A percentile compares a stretch with the other conserved stretches of the same genome.
phyloP scores from a whole-genome alignment of 75 land plant genomes.

The Sequoia sempervirens region DNA sequence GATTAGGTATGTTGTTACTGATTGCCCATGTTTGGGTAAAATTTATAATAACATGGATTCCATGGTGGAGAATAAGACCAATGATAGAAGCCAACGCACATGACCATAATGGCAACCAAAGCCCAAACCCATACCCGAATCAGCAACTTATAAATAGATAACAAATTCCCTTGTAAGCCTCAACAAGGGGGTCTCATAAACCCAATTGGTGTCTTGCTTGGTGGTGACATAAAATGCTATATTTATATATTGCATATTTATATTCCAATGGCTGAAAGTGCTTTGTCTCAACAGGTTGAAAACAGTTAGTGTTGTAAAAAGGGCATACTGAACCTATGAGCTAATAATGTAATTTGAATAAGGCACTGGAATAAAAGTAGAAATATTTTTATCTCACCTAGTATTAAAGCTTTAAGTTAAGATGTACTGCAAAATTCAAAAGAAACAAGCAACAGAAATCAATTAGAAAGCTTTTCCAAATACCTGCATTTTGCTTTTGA shows the following conservation, averaged over 20 bases:
- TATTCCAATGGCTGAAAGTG: background rate
- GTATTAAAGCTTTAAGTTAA: background rate
- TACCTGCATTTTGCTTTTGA: constrained; percentile 36
- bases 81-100: no score
- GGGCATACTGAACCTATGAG: background rate
- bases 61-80: no score
- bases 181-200: no score
- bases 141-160: no score
- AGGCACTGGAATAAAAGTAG: background rate
- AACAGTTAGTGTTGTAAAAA: background rate
- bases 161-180: no score
- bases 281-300: background rate
- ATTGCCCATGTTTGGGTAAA: no score
- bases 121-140: no score
- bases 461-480: background rate
- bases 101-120: no score
- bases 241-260: background rate
- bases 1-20: no score
- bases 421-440: background rate
- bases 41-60: no score
- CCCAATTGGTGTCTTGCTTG: no score
- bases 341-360: background rate
- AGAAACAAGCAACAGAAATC: background rate
- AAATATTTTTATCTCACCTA: background rate
- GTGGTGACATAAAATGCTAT: no score